Evolutionary conservation across 2,329 filamentous ascomycete genomes (phyloP).

Genomic region (Escovopsis sp.): DNA sequence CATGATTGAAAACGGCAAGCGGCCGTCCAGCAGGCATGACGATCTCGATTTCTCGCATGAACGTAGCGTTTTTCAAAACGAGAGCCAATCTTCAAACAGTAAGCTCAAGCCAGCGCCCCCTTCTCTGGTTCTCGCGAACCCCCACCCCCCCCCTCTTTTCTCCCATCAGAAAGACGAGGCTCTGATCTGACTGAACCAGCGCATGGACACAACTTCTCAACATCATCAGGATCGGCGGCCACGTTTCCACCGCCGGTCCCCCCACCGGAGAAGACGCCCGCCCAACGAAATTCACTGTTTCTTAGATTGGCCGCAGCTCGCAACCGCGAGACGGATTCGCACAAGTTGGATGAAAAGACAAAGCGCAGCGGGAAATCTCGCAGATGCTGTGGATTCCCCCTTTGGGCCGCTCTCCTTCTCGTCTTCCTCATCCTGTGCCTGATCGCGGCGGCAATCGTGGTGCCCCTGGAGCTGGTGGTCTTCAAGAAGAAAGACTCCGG

Average conservation of each 20-base stretch:
- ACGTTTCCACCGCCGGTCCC: constrained; percentile 49
- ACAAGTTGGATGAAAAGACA: constrained; percentile 10
- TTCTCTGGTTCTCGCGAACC: too few relatives aligned
- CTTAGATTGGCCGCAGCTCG: too few relatives aligned
- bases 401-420: constrained; percentile 60
- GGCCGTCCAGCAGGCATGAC: constrained; percentile 45
- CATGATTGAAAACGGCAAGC: constrained; percentile 70
- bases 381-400: constrained; percentile 69
- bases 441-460: constrained; percentile 65
- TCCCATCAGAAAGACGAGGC: background rate
- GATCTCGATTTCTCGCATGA: constrained; percentile 36
- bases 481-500: constrained; percentile 29
- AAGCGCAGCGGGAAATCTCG: constrained; percentile 26
- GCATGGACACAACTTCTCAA: constrained; percentile 33
- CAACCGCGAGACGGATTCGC: too few relatives aligned
- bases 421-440: constrained; percentile 53
- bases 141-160: background rate
- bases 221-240: constrained; percentile 49
- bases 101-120: constrained; percentile 8
- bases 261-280: constrained; percentile 18
- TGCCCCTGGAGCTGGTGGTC: constrained; percentile 57
- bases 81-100: constrained; percentile 25
- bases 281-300: too few relatives aligned
- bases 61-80: constrained; percentile 22
- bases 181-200: constrained; percentile 9